Evolutionary conservation across 805 yeast genomes (phyloP).

Genomic region (Candida golubevii): DNA sequence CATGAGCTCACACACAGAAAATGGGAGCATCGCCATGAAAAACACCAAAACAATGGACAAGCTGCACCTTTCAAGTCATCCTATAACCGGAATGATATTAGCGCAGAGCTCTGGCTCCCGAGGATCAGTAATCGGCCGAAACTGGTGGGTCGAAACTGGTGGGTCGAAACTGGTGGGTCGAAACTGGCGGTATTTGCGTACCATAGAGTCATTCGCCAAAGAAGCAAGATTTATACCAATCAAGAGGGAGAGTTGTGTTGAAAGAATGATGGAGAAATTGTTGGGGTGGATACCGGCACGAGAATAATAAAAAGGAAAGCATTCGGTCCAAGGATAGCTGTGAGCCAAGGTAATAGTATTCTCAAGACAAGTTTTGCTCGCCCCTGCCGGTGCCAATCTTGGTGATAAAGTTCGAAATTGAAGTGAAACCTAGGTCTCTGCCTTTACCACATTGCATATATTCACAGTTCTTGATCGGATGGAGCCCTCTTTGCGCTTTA

Average conservation of each 20-base stretch:
- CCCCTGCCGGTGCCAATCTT: constrained; percentile 94
- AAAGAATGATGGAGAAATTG: constrained; percentile 71
- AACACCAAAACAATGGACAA: constrained; percentile 78
- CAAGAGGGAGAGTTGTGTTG: constrained; percentile 68
- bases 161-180: too few relatives aligned
- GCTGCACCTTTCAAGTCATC: constrained; percentile 79
- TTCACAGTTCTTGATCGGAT: constrained; percentile 81
- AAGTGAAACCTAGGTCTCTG: constrained; percentile 83
- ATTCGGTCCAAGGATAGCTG: constrained; percentile 77
- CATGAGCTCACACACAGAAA: constrained; percentile 72
- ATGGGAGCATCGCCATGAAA: constrained; percentile 75
- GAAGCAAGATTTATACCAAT: constrained; percentile 68
- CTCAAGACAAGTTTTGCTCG: constrained; percentile 82
- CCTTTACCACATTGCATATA: constrained; percentile 90
- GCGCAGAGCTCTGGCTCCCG: constrained; percentile 67
- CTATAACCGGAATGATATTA: constrained; percentile 67
- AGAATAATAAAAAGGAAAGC: constrained; percentile 77
- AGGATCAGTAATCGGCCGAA: constrained; percentile 64
- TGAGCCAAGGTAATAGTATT: constrained; percentile 76
- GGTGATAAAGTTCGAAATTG: constrained; percentile 79
- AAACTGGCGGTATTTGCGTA: constrained; percentile 65
- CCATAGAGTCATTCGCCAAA: constrained; percentile 63
- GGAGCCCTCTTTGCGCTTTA: constrained; percentile 81
- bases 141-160: too few relatives aligned
- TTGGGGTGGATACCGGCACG: constrained; percentile 86